Evolutionary conservation across 495 filamentous ascomycete species (phyloP), one percentile per base, ranked within the genome.

Genomic region (Hypoxylon rickii): DNA sequence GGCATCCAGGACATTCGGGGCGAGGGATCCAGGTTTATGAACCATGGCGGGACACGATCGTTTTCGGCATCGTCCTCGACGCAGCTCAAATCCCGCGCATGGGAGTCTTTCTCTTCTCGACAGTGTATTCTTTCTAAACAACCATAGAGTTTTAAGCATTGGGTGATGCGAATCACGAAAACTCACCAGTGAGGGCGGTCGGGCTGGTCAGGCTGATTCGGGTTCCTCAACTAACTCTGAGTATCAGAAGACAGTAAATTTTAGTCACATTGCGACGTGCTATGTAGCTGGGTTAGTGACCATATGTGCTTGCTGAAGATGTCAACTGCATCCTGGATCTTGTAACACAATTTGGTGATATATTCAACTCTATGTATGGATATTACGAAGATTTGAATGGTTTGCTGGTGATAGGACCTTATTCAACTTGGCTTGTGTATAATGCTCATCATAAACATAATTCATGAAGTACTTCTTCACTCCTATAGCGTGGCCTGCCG

Each of bases 131-230:
- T 39, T 31, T 18, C 8, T 21, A 45, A 21, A 32, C 13, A 29
- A 24, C 44, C 34, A 51, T 63, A 63, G 59, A 62, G 38, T 38
- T 5, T 5, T 29, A 44, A 32, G 44, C 51, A 36, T 45, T 20
- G 48, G 33, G 59, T 63, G 59, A 49, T 63, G 53, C 44, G 21
- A 63, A 63, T 58, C 59, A 58, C 49, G 3, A 33, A 38, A 40
- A 17, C 34, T 34, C 32, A 26, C 33, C 31, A 22, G 15, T 39
- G 31, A 21, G 21, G 7, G 19, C 32, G 29, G 22, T 15, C 18
- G 26, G 11, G 31, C 29, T 13, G 31, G 13, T 3, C 24, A 4
- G 24, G 10, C 4, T 10, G 4, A 10, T 31, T 5, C 16, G 15
- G 7, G 22, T 15, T 11, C 20, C 17, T 51, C 2, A 24, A 36